Evolutionary conservation across 495 filamentous ascomycete species (phyloP).

Genomic region (Bacidia gigantensis): DNA sequence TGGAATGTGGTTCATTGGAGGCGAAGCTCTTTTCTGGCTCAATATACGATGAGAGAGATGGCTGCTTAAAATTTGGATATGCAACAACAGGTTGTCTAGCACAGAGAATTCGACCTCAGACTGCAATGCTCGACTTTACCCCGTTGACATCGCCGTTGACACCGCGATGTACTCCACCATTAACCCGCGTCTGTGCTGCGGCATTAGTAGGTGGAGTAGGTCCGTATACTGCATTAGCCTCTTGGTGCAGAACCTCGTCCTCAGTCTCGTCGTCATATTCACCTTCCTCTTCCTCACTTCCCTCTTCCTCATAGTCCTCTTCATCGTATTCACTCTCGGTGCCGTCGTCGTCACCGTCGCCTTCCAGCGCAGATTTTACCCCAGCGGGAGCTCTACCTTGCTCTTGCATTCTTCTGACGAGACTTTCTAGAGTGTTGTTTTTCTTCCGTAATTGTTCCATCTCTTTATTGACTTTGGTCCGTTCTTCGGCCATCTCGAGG

Average conservation of each 20-base stretch:
- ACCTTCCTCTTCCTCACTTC: constrained; percentile 57
- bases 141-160: constrained; percentile 32
- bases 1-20: constrained; percentile 7
- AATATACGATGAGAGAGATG: too few species aligned
- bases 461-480: constrained; percentile 67
- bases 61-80: too few species aligned
- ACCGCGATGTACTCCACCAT: constrained; percentile 20
- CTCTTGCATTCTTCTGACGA: constrained; percentile 88
- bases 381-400: constrained; percentile 62
- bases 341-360: constrained; percentile 59
- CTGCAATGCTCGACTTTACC: constrained; percentile 23
- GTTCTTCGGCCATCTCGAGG: constrained; percentile 94
- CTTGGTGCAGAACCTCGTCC: constrained; percentile 36
- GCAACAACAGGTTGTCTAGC: too few species aligned
- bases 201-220: constrained; percentile 33
- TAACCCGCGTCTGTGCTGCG: constrained; percentile 32
- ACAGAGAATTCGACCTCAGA: too few species aligned
- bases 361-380: constrained; percentile 35
- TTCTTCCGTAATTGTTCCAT: constrained; percentile 72
- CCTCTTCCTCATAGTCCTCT: constrained; percentile 59
- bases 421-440: constrained; percentile 80
- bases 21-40: too few species aligned
- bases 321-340: constrained; percentile 54
- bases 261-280: constrained; percentile 52
- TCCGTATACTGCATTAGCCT: constrained; percentile 31